Evolutionary conservation across 2,329 filamentous ascomycete genomes (phyloP).

Genomic region (Trichoderma semiorbis): DNA sequence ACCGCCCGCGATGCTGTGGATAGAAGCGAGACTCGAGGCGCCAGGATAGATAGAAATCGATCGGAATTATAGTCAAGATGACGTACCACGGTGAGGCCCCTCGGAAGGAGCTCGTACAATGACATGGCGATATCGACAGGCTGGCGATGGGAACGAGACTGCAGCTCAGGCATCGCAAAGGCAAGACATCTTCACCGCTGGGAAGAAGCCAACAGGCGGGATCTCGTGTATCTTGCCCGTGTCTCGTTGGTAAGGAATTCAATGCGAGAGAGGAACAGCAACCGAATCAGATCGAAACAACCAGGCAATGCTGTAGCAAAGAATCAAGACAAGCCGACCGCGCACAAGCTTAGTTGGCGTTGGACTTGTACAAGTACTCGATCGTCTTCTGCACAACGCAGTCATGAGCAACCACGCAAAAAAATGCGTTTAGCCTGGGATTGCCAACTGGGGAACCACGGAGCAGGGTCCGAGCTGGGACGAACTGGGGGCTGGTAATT

Average conservation of each 20-base stretch:
- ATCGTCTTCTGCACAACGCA: background rate
- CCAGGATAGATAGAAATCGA: background rate
- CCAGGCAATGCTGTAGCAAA: background rate
- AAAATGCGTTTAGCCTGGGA: background rate
- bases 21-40: background rate
- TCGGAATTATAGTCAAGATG: background rate
- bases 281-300: background rate
- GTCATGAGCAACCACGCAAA: background rate
- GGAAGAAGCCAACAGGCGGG: background rate
- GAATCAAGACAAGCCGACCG: background rate
- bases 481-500: background rate
- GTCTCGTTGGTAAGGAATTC: background rate
- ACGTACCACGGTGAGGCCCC: slow-evolving; percentile 14
- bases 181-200: slow-evolving; percentile 17
- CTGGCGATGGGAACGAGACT: slow-evolving; percentile 10
- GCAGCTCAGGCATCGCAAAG: slow-evolving; percentile 6
- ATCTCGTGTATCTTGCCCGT: background rate
- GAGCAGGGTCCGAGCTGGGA: background rate
- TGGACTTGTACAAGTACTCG: slow-evolving; percentile 6
- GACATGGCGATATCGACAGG: slow-evolving; percentile 8
- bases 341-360: background rate
- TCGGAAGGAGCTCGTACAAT: slow-evolving; percentile 15
- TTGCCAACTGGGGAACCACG: background rate
- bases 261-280: background rate
- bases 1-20: background rate